phyloP scores from a whole-genome alignment of 2,329 filamentous ascomycete genomes.

The Pezicula rhizophila region DNA sequence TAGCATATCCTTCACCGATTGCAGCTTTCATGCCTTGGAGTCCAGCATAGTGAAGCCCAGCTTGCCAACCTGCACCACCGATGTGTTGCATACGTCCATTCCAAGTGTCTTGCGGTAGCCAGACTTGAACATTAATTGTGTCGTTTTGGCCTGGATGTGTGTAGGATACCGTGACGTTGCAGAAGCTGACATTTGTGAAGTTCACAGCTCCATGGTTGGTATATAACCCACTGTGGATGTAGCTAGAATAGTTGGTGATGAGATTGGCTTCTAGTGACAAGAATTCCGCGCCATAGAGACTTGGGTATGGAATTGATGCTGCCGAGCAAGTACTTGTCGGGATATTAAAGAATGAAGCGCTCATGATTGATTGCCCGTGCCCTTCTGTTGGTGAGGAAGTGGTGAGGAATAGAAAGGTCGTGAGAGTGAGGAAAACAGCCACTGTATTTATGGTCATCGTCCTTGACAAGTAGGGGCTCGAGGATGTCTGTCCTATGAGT shows the following conservation, averaged over 20 bases:
- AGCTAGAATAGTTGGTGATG: neutral
- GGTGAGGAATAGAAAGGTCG: neutral
- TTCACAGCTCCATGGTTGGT: neutral
- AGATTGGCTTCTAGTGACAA: neutral
- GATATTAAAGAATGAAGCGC: neutral
- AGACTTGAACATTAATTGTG: constrained; percentile 15
- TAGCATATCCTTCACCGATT: constrained; percentile 23
- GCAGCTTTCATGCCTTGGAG: constrained; percentile 18
- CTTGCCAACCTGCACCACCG: constrained; percentile 25
- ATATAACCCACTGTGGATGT: neutral
- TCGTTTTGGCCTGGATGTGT: constrained; percentile 18
- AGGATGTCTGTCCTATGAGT: no score
- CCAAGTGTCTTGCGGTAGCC: constrained; percentile 20
- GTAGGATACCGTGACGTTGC: constrained; percentile 24
- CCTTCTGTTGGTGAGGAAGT: neutral
- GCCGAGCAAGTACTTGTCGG: neutral
- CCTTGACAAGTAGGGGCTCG: no score
- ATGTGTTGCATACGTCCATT: constrained; percentile 25
- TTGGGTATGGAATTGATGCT: neutral
- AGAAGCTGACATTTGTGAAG: constrained; percentile 13
- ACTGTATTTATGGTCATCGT: no score
- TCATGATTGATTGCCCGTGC: neutral
- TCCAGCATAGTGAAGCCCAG: constrained; percentile 17
- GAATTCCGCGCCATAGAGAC: neutral
- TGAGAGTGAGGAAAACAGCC: no score